phyloP scores from a whole-genome alignment of 768 basidiomycete genomes.

The Phylloporus sp. region DNA sequence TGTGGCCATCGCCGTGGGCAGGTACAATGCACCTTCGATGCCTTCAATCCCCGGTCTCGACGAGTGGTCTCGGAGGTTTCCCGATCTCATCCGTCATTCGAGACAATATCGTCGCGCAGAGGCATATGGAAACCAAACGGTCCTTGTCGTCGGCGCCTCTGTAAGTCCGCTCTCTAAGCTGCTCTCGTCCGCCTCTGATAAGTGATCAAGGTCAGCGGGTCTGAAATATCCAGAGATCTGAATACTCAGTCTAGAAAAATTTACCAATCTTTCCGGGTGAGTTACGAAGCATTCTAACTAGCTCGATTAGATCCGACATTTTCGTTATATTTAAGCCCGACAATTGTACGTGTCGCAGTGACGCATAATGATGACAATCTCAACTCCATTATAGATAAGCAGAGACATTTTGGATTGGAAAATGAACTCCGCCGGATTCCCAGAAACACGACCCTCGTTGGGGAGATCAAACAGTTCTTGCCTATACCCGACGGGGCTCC shows the following conservation, averaged over 20 bases:
- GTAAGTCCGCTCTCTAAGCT: conserved; percentile 5
- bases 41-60: conserved; percentile 9
- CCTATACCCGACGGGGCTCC: conserved; percentile 1
- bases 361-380: too few species aligned
- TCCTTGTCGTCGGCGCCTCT: conserved; percentile 37
- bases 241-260: conserved; percentile 1
- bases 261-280: conserved; percentile 15
- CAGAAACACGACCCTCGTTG: conserved; percentile 7
- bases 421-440: conserved; percentile 1
- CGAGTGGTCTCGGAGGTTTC: conserved; percentile 24
- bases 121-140: conserved; percentile 32
- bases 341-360: conserved; percentile 5
- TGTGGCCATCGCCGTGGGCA: conserved; percentile 9
- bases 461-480: conserved; percentile 13
- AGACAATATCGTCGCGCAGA: conserved; percentile 39
- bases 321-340: not conserved
- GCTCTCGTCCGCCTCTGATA: not conserved
- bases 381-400: too few species aligned
- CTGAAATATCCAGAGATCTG: conserved; percentile 9
- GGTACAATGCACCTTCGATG: conserved; percentile 8
- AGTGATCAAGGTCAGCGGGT: not conserved
- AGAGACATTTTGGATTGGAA: not conserved
- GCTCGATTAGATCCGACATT: not conserved
- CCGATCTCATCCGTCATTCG: conserved; percentile 29
- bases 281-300: not conserved